Conservation (phyloP, 2,329 filamentous ascomycete species). For the Leptosphaerulina australis region DNA sequence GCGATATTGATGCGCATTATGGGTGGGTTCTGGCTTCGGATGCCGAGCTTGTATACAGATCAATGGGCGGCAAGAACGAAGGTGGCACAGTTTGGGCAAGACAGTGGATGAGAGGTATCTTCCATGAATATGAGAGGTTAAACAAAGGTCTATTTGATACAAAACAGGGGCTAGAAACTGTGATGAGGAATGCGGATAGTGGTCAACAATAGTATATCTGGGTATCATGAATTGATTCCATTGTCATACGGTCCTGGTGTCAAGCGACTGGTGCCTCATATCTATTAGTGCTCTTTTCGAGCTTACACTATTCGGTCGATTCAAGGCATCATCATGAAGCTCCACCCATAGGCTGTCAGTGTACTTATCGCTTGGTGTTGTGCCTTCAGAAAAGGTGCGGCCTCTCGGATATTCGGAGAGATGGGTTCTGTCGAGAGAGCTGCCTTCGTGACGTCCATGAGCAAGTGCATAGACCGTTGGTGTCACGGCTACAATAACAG, state of each 20-base stretch:
- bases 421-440: slow-evolving; percentile 16
- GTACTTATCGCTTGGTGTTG: slow-evolving; percentile 5
- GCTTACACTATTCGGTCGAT: slow-evolving; percentile 17
- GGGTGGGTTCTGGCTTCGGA: slow-evolving; percentile 8
- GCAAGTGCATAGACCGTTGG: slow-evolving; percentile 28
- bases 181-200: neutral
- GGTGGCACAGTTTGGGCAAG: neutral
- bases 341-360: slow-evolving; percentile 20
- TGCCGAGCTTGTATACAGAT: neutral
- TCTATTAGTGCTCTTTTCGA: slow-evolving; percentile 16
- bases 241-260: slow-evolving; percentile 6
- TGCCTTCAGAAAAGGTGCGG: slow-evolving; percentile 9
- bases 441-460: slow-evolving; percentile 17
- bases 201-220: neutral
- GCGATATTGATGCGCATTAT: slow-evolving; percentile 9
- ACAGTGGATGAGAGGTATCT: neutral
- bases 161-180: neutral
- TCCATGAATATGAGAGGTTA: neutral
- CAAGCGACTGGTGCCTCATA: slow-evolving; percentile 11
- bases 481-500: slow-evolving; percentile 24
- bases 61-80: neutral
- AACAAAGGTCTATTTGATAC: neutral
- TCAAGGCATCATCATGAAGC: slow-evolving; percentile 9
- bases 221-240: neutral
- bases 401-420: slow-evolving; percentile 11